Base-by-base conservation (phyloP, 169 alveolate genomes). In the Plasmodium inui region DNA sequence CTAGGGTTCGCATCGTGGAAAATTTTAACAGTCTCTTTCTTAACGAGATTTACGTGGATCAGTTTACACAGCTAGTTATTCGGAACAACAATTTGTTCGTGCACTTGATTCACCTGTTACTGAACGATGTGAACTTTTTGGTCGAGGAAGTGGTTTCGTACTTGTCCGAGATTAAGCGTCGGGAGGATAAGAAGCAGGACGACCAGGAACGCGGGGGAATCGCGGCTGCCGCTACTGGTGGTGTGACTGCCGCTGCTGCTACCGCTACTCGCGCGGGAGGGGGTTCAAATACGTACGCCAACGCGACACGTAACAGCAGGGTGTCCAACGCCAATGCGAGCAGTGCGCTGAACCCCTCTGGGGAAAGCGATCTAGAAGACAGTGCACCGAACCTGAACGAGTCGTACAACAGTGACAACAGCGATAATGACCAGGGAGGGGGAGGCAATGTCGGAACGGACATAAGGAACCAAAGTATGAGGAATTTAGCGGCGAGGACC, bases 91-190 rank as follows among this genome's bases (percentile, higher is more conserved):
- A 97, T 91, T 82, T 95, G 50, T 97, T 97, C 82, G 97, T 97
- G n/a, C 98, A 97, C 32, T 92, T 97, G 91, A 95, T 97, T 83
- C 99, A 97, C 84, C 96, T 97, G 85, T 95, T 97, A 34, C 96
- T 97, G 70, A 96, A 96, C 50, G 99, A 97, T 95, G 97, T 97
- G 32, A 93, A 97, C 53, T 96, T 96, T 83, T 85, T 97, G 12
- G 96, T 97, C 37, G 99, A 97, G 81, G 98, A 97, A 88, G 99
- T 97, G 7, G 96, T 97, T 34, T 95, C 98, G 32, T 96, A 96
- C 72, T 96, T 97, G 12, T 94, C 98, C 2, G 99, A 97, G 86
- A 96, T 97, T 12, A 95, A 97, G 50, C 96, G 97, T 32, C 67
- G 99, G 28, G 98, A 97, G 89, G 92, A 95, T 22, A 95, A 92